Conservation (phyloP, 78 protist species). For the Dictyostelium firmibasis region DNA sequence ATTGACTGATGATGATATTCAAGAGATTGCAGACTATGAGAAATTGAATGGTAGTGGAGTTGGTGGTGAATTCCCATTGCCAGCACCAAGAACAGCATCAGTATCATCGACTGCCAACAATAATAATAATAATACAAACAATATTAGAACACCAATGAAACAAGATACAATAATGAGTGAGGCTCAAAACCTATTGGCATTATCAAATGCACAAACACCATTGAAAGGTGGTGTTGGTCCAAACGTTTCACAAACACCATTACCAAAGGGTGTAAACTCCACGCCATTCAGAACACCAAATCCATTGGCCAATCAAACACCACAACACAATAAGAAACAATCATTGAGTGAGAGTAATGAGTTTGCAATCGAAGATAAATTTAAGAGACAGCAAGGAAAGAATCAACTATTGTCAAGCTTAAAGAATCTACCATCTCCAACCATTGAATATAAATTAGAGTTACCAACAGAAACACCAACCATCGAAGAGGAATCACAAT, state of each 20-base stretch:
- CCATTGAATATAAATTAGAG: constrained; percentile 1
- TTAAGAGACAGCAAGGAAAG: not conserved
- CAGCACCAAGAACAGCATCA: not conserved
- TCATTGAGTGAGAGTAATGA: not conserved
- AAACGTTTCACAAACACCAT: constrained; percentile 49
- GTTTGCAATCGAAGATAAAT: not conserved
- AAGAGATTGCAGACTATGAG: constrained; percentile 81
- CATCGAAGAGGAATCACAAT: not conserved
- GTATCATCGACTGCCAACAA: not conserved
- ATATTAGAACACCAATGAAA: constrained; percentile 46
- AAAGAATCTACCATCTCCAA: constrained; percentile 63
- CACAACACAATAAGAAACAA: not conserved
- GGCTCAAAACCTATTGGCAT: constrained; percentile 41
- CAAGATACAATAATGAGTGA: constrained; percentile 75
- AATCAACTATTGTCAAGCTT: not conserved
- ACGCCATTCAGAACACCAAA: constrained; percentile 36
- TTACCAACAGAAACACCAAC: constrained; percentile 12
- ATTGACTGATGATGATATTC: constrained; percentile 90
- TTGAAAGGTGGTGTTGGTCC: constrained; percentile 81
- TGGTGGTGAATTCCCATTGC: constrained; percentile 15
- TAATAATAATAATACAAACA: not conserved
- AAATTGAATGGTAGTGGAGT: not conserved
- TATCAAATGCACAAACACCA: constrained; percentile 81
- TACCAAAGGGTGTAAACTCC: not conserved
- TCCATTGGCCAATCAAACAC: constrained; percentile 54